These are phyloP conservation scores for Aspergillus diversus DNA, from an alignment of 495 filamentous ascomycete genomes.

Conservation along the genomic window DNA sequence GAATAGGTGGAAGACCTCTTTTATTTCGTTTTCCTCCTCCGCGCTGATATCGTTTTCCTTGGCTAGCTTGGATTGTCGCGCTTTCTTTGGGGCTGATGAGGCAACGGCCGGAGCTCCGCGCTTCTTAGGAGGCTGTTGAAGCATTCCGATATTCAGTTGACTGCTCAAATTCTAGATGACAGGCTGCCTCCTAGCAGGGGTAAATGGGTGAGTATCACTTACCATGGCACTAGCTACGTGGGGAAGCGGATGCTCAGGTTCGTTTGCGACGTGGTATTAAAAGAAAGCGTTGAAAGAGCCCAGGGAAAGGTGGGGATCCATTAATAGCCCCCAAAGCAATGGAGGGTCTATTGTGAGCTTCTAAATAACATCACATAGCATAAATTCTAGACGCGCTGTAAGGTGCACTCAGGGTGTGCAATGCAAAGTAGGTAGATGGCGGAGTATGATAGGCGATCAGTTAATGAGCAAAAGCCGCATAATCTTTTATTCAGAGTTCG, in stretches of 20 bases:
- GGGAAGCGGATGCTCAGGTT: not conserved
- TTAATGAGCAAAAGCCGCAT: too few relatives aligned
- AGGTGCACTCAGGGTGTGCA: too few relatives aligned
- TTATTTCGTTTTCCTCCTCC: slow-evolving; percentile 85
- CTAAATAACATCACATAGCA: too few relatives aligned
- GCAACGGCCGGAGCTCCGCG: slow-evolving; percentile 36
- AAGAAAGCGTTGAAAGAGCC: slow-evolving; percentile 13
- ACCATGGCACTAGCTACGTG: slow-evolving; percentile 4
- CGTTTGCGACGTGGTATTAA: slow-evolving; percentile 6
- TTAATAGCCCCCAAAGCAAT: not conserved
- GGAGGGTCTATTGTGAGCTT: too few relatives aligned
- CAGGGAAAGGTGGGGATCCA: slow-evolving; percentile 3
- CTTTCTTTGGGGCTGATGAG: slow-evolving; percentile 46
- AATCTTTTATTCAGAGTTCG: slow-evolving; percentile 17
- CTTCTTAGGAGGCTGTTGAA: slow-evolving; percentile 44
- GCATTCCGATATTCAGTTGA: not conserved
- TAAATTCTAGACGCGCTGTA: too few relatives aligned
- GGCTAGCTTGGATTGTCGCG: slow-evolving; percentile 78
- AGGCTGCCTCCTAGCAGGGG: not conserved
- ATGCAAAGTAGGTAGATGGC: too few relatives aligned
- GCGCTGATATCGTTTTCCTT: slow-evolving; percentile 83
- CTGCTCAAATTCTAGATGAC: not conserved
- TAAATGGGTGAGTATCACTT: not conserved
- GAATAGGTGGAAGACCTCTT: slow-evolving; percentile 86
- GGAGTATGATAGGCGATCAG: too few relatives aligned